Conservation (phyloP, 345 rosid genomes). For the Dovyalis caffra region DNA sequence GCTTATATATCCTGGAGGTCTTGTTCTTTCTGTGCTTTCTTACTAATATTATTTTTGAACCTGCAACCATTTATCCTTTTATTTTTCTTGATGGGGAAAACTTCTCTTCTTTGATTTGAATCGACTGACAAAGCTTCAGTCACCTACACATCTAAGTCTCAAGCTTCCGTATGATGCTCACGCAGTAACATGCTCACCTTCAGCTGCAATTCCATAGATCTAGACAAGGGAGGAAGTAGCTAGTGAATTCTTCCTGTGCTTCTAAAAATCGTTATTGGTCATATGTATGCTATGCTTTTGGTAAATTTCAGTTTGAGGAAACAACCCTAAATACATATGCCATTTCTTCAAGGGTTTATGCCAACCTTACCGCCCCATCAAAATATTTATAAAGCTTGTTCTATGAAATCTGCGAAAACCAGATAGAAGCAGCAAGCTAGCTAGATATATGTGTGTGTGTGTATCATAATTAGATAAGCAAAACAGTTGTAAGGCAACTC, state of each 20-base stretch:
- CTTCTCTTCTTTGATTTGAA: neutral
- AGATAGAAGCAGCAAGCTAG: too few species aligned
- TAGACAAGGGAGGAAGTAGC: too few species aligned
- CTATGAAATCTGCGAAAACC: neutral
- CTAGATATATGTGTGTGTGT: too few species aligned
- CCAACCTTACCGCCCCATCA: neutral
- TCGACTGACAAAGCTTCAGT: neutral
- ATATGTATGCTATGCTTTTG: too few species aligned
- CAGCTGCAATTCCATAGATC: too few species aligned
- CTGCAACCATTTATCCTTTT: neutral
- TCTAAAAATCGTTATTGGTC: too few species aligned
- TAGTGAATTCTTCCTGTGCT: too few species aligned
- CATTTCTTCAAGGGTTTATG: slow-evolving; percentile 20
- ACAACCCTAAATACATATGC: too few species aligned
- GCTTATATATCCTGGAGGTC: neutral
- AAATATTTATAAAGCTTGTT: slow-evolving; percentile 8
- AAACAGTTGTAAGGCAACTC: slow-evolving; percentile 29
- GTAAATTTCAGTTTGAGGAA: too few species aligned
- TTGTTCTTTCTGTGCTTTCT: neutral
- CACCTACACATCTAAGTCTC: neutral
- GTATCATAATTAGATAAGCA: too few species aligned
- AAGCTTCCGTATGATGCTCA: too few species aligned
- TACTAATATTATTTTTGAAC: neutral
- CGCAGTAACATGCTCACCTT: too few species aligned
- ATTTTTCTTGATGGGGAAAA: neutral